Base-by-base conservation (phyloP, 805 yeast genomes). In the Kluyveromyces dobzhanskii region DNA sequence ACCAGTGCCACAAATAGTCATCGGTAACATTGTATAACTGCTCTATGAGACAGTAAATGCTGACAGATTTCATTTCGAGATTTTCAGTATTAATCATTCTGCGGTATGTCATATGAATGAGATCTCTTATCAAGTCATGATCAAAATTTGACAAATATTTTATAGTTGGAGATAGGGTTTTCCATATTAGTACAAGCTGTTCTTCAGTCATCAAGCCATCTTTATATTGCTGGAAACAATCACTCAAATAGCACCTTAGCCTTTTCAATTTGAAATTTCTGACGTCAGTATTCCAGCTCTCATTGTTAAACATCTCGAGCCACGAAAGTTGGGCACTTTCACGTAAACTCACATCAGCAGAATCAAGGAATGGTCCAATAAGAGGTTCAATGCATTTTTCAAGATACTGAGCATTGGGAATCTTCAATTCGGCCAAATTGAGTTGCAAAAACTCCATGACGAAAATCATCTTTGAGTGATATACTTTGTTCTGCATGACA, bases 251-350 rank as follows among this genome's bases (percentile, higher is more conserved):
- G 7, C 35, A 30, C 4, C 29, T 21, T 6, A 49, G 39, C 27
- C 49, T 41, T 5, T 39, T 27, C 3, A 35, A 32, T 33, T 49
- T 49, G 57, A 59, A 57, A 2, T 35, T 26, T 7, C 39, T 14
- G 8, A 51, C 17, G 4, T 16, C 32, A 3, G 24, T 19, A 7
- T 31, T 38, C 8, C 39, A 27, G 3, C 37, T 13, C 10, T 30
- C 21, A 24, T 44, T 48, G 4, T 37, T 18, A 33, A 44, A 51
- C 10, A 53, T 23, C 1, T 54, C 33, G 1, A 57, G 28, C 16
- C 47, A 39, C 27, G 52, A 48, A 4, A 51, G 41, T 36, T 56
- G 57, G 4, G 48, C 44, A 3, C 50, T 40, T 37, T 56, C 62
- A 32, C 54, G 41, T 0, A 57, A 38, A 3, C 47, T 49, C 3